Evolutionary conservation across 495 filamentous ascomycete genomes (phyloP).

Genomic region (Rhypophila decipiens): DNA sequence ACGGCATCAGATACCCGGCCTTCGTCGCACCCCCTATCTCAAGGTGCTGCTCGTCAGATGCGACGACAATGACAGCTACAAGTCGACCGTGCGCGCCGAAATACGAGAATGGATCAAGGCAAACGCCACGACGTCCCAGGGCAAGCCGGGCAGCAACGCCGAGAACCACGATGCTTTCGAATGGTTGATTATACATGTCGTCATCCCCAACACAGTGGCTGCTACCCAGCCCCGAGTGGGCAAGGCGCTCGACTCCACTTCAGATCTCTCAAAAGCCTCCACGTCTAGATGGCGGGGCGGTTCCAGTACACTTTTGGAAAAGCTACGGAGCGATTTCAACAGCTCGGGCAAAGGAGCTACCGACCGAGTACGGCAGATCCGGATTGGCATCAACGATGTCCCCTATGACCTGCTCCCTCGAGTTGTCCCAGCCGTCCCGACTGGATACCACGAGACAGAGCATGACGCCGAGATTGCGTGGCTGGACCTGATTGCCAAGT

Average conservation of each 20-base stretch:
- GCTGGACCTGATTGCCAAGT: constrained; percentile 76
- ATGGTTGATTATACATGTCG: constrained; percentile 90
- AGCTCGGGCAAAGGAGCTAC: constrained; percentile 66
- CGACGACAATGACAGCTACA: constrained; percentile 93
- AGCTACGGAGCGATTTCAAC: constrained; percentile 88
- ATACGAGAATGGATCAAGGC: constrained; percentile 87
- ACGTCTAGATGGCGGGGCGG: constrained; percentile 70
- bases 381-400: constrained; percentile 60
- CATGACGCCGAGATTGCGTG: constrained; percentile 67
- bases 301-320: constrained; percentile 78
- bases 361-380: constrained; percentile 81
- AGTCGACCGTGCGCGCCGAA: constrained; percentile 64
- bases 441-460: constrained; percentile 55
- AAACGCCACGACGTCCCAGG: constrained; percentile 54
- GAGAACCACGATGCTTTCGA: constrained; percentile 95
- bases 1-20: constrained; percentile 89
- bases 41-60: constrained; percentile 85
- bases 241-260: constrained; percentile 31
- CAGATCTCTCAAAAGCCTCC: constrained; percentile 29
- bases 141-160: constrained; percentile 36
- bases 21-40: constrained; percentile 89
- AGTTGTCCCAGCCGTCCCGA: constrained; percentile 50
- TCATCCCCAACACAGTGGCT: constrained; percentile 71
- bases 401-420: constrained; percentile 50
- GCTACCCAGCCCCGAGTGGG: constrained; percentile 58